Evolutionary conservation across 768 basidiomycete genomes (phyloP).

Genomic region (Melanogaster broomeanus): DNA sequence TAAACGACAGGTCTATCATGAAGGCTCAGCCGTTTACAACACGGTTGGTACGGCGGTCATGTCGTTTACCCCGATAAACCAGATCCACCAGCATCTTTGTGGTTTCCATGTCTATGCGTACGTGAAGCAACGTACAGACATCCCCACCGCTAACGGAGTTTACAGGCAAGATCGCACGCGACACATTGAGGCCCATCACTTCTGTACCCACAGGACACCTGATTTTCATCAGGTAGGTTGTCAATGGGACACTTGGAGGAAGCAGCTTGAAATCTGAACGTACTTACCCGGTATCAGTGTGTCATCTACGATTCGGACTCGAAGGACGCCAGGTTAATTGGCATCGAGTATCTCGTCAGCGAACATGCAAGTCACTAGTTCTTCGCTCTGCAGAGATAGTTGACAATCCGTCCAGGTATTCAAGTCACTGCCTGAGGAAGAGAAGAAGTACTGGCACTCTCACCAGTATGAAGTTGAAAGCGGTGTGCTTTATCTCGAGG

Average conservation of each 20-base stretch:
- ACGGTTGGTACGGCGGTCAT: conserved; percentile 28
- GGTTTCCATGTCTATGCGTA: conserved; percentile 38
- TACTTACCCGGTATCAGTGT: conserved; percentile 33
- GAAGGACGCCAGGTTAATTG: conserved; percentile 48
- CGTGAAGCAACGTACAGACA: not conserved
- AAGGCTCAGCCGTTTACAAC: conserved; percentile 22
- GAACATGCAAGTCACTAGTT: conserved; percentile 27
- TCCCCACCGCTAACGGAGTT: not conserved
- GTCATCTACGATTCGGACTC: conserved; percentile 44
- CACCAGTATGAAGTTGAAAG: conserved; percentile 50
- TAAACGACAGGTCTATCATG: conserved; percentile 28
- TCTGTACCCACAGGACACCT: conserved; percentile 39
- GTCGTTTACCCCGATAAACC: conserved; percentile 38
- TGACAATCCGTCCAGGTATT: conserved; percentile 32
- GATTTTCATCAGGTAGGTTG: conserved; percentile 40
- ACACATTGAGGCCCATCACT: conserved; percentile 45
- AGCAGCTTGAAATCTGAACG: conserved; percentile 34
- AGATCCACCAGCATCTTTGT: conserved; percentile 31
- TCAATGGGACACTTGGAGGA: not conserved
- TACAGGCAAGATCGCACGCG: conserved; percentile 33
- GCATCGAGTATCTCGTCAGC: conserved; percentile 53
- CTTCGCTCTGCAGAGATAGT: not conserved
- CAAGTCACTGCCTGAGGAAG: conserved; percentile 41
- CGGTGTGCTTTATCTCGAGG: conserved; percentile 34
- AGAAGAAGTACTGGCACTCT: conserved; percentile 55